phyloP scores from a whole-genome alignment of 192 early-diverging fungal species.

The Pilobolus umbonatus region DNA sequence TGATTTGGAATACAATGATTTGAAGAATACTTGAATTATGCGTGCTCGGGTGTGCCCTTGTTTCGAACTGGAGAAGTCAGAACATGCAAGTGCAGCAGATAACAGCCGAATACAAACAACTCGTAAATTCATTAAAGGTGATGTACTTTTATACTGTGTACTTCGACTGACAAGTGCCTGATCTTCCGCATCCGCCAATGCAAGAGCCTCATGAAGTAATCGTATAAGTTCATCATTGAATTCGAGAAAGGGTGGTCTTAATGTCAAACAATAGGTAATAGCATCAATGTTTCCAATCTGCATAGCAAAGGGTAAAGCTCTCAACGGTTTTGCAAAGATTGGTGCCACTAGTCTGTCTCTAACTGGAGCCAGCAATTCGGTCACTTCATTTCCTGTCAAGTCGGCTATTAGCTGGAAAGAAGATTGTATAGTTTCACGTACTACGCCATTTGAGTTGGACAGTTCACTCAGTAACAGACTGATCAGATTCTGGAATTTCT shows the following conservation, averaged over 20 bases:
- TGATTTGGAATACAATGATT: constrained; percentile 92
- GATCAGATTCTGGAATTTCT: constrained; percentile 77
- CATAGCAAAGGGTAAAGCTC: constrained; percentile 91
- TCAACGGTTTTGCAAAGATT: constrained; percentile 95
- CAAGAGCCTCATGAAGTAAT: constrained; percentile 86
- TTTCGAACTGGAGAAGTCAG: constrained; percentile 70
- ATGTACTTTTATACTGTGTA: constrained; percentile 75
- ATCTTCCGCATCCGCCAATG: constrained; percentile 95
- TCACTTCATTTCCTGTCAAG: constrained; percentile 72
- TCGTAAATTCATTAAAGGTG: constrained; percentile 79
- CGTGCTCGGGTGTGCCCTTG: constrained; percentile 78
- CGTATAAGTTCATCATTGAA: constrained; percentile 92
- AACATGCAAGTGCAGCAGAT: constrained; percentile 85
- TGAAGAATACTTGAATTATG: constrained; percentile 98
- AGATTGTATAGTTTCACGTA: constrained; percentile 84
- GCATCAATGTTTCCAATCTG: constrained; percentile 99
- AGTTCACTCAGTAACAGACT: constrained; percentile 84
- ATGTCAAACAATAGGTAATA: constrained; percentile 90
- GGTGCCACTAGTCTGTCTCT: constrained; percentile 81
- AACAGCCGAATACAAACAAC: constrained; percentile 97
- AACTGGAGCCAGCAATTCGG: constrained; percentile 78
- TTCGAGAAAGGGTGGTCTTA: constrained; percentile 81
- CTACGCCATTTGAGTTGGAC: constrained; percentile 83
- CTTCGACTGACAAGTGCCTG: constrained; percentile 86
- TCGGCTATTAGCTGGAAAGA: constrained; percentile 78